Base-by-base conservation (phyloP, 495 filamentous ascomycete genomes). In the Umbilicaria muhlenbergii region DNA sequence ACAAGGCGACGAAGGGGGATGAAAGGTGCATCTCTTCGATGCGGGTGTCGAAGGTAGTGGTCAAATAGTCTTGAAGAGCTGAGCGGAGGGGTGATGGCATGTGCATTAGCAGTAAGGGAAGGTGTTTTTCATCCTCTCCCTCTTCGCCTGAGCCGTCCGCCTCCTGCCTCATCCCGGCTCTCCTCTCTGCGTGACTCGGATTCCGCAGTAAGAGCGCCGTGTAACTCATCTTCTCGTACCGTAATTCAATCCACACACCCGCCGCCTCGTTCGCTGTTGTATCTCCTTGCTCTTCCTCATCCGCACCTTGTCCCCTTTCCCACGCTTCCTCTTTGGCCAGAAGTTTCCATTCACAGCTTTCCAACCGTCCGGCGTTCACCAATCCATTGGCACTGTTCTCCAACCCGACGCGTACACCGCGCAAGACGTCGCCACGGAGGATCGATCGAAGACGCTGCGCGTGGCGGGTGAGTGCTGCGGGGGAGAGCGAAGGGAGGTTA, bases 391-490 rank as follows among this genome's bases (percentile, higher is more conserved):
- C 52, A 19, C 48, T 48, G 31, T 46, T 18, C 21, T 32, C 52
- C 15, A 51, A n/a, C 4, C 53, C 49, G 33, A 66, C 49, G 24
- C 55, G 49, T 0, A 66, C 57, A 12, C 60, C 60, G 10, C 63
- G 58, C 11, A 65, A 48, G 13, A 58, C 51, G 8, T 62, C 55
- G 1, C 63, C 63, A 14, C 50, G 55, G 33, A 66, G 45, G 15
- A 60, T 51, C 12, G 61, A 56, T 44, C 50, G 58, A 35, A 66
- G 52, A 8, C 49, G 45, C 34, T 47, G 46, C 5, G 58, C 53
- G 42, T 66, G 52, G 3, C 51, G 49, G 13, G 38, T 43, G 1
- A 63, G 51, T 8, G 34, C 0, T 6, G 50, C 24, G 15, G 40
- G 42, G 5, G 37, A 12, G 6, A 52, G 50, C 3, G 44, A 5